Evolutionary conservation across 352 stramenopile genomes (phyloP).

Genomic region (Phytopythium oedochilum): DNA sequence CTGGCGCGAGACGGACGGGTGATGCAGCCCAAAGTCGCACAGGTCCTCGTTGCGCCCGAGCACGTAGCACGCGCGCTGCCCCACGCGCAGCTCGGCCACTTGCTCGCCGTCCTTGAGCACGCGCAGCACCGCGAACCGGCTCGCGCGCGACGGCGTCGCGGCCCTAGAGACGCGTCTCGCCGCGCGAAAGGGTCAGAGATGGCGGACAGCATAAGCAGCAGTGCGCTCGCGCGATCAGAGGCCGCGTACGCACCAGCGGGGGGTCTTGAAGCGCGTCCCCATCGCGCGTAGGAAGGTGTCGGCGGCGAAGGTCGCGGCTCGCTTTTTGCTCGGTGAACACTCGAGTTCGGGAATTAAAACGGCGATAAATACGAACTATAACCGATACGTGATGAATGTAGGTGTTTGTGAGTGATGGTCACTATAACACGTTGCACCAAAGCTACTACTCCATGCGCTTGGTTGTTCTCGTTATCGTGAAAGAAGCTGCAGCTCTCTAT

Average conservation of each 20-base stretch:
- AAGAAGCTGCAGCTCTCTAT: no score
- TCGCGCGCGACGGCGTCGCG: conserved; percentile 30
- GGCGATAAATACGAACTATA: no score
- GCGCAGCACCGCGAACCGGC: conserved; percentile 41
- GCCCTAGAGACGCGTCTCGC: conserved; percentile 29
- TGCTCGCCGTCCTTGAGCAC: conserved; percentile 44
- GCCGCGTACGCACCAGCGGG: conserved; percentile 1
- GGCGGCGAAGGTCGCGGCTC: no score
- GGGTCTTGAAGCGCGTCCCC: conserved; percentile 3
- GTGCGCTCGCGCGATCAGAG: no score
- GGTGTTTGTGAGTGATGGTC: no score
- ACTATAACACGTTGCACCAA: no score
- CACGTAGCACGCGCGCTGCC: conserved; percentile 51
- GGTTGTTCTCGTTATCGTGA: no score
- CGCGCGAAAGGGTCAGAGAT: no score
- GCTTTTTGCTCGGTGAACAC: not conserved
- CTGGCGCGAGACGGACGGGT: conserved; percentile 78
- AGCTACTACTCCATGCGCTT: no score
- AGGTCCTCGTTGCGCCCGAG: conserved; percentile 74
- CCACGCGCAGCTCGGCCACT: conserved; percentile 42
- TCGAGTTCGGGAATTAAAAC: not conserved
- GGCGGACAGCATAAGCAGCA: no score
- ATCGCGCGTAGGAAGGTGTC: not conserved
- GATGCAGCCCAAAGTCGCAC: conserved; percentile 69
- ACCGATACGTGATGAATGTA: no score